Base-by-base conservation (phyloP, 495 filamentous ascomycete species). In the Xanthoparmelia taractica region DNA sequence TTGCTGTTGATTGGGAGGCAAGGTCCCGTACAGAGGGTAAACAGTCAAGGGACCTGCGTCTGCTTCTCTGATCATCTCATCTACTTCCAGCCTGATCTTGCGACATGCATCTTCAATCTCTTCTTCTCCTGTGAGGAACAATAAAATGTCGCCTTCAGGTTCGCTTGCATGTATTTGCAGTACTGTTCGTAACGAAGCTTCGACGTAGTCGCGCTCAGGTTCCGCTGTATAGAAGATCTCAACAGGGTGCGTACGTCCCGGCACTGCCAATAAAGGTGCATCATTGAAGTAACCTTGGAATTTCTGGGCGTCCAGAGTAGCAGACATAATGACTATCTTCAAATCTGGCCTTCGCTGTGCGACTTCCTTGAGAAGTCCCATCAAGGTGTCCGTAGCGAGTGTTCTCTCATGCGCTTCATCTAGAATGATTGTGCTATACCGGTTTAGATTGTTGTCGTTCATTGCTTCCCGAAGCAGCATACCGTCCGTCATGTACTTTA, bases 401-500 rank as follows among this genome's bases (percentile, higher is more conserved):
- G 93, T 97, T 71, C 93, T 84, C 77, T 97, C 93, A 83, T 97
- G 93, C 57, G 93, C 93, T 76, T 97, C 93, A 74, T 99, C 95
- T 63, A 99, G 86, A 72, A 99, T 99, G 71, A 99, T 97, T 66
- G 89, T 94, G 79, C 92, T 93, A 77, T 99, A 99, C 15, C 92
- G 87, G 25, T 83, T 83, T 67, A 99, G 80, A 67, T 93, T 81
- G 75, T 91, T 87, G 74, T 99, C 95, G 76, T 96, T 86, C 95
- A 99, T 99, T 38, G 95, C 92, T 78, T 99, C 95, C 66, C 95
- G 81, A 71, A 97, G 78, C 67, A 99, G 84, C 94, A 97, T 97
- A 85, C 95, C 95, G 73, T 99, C 95, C 36, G 95, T 99, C 95
- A 99, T 97, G 78, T 99, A 99, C 78, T 97, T 99, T 57, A 99